A percentile compares a stretch with the other conserved stretches of the same genome.
These are phyloP conservation scores for Royoungia palumana DNA, from an alignment of 768 basidiomycete genomes.

Conservation along the genomic window DNA sequence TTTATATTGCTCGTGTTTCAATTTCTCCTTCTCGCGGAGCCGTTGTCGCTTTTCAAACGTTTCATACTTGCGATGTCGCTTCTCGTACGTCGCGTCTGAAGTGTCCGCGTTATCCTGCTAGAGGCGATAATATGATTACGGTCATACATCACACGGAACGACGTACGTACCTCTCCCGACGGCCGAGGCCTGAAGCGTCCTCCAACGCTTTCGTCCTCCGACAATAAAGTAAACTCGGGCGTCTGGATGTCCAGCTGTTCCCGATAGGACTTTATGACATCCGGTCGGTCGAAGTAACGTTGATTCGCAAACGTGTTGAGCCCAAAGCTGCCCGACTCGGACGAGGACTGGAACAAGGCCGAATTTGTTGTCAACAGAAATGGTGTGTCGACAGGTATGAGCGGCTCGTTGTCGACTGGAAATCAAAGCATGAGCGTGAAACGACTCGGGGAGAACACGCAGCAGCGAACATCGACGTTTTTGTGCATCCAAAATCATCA, in stretches of 20 bases:
- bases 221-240: slow-evolving; percentile 56
- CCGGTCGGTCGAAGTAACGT: slow-evolving; percentile 74
- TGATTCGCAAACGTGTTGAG: slow-evolving; percentile 62
- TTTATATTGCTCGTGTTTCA: slow-evolving; percentile 89
- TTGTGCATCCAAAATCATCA: slow-evolving; percentile 80
- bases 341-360: slow-evolving; percentile 42
- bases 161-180: slow-evolving; percentile 62
- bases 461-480: slow-evolving; percentile 65
- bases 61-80: slow-evolving; percentile 84
- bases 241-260: slow-evolving; percentile 75
- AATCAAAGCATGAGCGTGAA: slow-evolving; percentile 17
- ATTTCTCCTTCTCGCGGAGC: slow-evolving; percentile 85
- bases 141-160: slow-evolving; percentile 2
- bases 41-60: slow-evolving; percentile 82
- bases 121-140: slow-evolving; percentile 5
- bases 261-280: slow-evolving; percentile 67
- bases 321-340: slow-evolving; percentile 34
- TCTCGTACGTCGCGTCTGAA: slow-evolving; percentile 77
- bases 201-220: slow-evolving; percentile 53
- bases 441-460: slow-evolving; percentile 3
- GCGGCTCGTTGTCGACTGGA: slow-evolving; percentile 66
- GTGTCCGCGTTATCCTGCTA: slow-evolving; percentile 58
- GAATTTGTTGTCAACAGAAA: slow-evolving; percentile 78
- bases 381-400: slow-evolving; percentile 61
- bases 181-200: slow-evolving; percentile 69